Evolutionary conservation across 352 stramenopile genomes (phyloP), one percentile per base, ranked within the genome.

Genomic region (Aphanomyces stellatus): DNA sequence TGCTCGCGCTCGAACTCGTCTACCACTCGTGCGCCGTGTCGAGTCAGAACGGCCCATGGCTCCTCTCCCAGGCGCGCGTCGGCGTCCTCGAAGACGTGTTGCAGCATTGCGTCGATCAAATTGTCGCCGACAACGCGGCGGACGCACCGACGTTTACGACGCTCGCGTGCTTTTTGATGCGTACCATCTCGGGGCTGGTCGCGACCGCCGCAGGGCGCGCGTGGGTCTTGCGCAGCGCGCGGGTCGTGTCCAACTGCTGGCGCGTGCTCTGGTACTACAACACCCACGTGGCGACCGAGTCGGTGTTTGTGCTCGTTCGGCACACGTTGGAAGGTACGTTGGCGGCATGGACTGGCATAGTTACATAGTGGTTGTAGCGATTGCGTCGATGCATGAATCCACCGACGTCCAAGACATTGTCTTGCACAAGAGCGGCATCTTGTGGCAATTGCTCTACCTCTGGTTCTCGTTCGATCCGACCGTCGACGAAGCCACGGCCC

Each of bases 241-340:
- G 79, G 11, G 65, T 95, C 7, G 57, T 89, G 31, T 65, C 85
- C 25, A 85, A 95, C 53, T 82, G 91, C 74, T 76, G 79, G 51
- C 82, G 76, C 3, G 72, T 92, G 41, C 49, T 93, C 8, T 93
- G 85, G 85, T 55, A 88, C 15, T 93, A 81, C 82, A 76, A 87
- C 56, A 53, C 78, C 10, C 55, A 41, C 22, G 43, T 74, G 8
- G 71, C 79, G 17, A 76, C 72, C 1, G 79, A 88, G 27, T 66
- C 81, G 4, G 25, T 91, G 30, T 86, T 77, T 4, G 88, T 90
- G 64, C 79, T 89, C 31, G 73, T 73, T 2, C 79, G 90, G 40
- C 84, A 93, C 71, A 74, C 84, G 35, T 79, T 95, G 25, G 83
- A 91, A 84, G 77, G 83, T 91, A 74, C 48, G 70, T 70, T 3